phyloP scores from a whole-genome alignment of 169 alveolate species.

The Eimeria acervulina region DNA sequence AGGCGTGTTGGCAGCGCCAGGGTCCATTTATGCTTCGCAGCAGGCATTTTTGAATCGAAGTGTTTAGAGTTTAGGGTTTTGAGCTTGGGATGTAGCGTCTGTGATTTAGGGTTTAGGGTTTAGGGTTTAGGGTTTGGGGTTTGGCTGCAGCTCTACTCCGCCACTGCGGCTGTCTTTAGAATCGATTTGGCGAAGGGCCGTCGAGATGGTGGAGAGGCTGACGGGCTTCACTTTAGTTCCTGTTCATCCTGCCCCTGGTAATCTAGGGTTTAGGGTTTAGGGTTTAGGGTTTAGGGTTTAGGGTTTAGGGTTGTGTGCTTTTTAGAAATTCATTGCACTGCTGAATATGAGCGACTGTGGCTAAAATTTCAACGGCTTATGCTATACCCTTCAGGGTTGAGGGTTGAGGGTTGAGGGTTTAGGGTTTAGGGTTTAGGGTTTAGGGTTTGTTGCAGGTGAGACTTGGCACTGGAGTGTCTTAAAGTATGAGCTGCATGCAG shows the following conservation, averaged over 20 bases:
- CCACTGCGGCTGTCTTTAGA: neutral
- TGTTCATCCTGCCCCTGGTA: neutral
- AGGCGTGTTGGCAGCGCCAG: no score
- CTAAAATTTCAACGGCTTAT: neutral
- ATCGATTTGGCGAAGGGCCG: neutral
- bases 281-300: constrained; percentile 43
- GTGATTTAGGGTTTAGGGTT: neutral
- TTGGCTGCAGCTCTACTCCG: constrained; percentile 4
- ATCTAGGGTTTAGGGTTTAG: constrained; percentile 19
- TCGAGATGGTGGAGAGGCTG: neutral
- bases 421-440: no score
- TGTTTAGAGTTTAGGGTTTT: no score
- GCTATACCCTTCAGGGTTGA: constrained; percentile 4
- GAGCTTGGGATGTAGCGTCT: no score
- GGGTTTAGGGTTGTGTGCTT: no score
- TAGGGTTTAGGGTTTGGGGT: constrained; percentile 25
- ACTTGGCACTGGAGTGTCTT: no score
- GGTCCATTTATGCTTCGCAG: no score
- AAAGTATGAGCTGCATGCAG: no score
- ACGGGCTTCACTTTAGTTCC: neutral
- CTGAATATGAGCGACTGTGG: no score
- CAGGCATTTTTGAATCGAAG: no score
- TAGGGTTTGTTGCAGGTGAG: no score
- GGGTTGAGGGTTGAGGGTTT: neutral
- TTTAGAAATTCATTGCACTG: no score